Evolutionary conservation across 306 rosid genomes (phyloP).

Genomic region (Lotus japonicus): DNA sequence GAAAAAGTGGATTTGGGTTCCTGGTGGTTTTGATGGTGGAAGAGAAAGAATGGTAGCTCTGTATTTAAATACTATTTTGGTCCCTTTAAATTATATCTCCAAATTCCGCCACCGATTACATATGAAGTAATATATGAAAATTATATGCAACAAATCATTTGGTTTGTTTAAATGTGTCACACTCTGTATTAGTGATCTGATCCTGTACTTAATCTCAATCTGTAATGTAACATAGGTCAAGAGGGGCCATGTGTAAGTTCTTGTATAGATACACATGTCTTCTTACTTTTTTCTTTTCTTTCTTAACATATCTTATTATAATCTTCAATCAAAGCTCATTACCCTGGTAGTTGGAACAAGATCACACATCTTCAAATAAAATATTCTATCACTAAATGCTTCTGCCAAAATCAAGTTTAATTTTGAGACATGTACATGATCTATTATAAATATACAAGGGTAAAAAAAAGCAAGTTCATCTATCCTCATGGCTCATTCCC

Average conservation of each 20-base stretch:
- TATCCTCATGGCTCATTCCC: conserved; percentile 25
- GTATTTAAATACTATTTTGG: too few species aligned
- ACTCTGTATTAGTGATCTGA: neutral
- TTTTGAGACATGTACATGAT: neutral
- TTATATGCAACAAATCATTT: too few species aligned
- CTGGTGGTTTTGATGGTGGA: too few species aligned
- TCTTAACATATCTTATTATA: neutral
- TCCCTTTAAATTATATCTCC: too few species aligned
- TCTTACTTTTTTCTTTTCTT: conserved; percentile 13
- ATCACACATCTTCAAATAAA: neutral
- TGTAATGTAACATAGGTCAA: neutral
- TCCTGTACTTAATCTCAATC: neutral
- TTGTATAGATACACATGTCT: neutral
- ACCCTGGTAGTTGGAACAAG: neutral
- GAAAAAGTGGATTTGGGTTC: too few species aligned
- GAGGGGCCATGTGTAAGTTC: conserved; percentile 11
- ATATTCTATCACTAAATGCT: conserved; percentile 9
- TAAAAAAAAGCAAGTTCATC: neutral
- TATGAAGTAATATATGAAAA: too few species aligned
- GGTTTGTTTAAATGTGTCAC: neutral
- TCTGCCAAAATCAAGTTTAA: conserved; percentile 15
- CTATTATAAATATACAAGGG: neutral
- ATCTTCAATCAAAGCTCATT: conserved; percentile 1
- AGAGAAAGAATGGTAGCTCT: too few species aligned
- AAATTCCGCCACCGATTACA: too few species aligned